Evolutionary conservation across 805 yeast species (phyloP).

Genomic region (Candida multigemmis): DNA sequence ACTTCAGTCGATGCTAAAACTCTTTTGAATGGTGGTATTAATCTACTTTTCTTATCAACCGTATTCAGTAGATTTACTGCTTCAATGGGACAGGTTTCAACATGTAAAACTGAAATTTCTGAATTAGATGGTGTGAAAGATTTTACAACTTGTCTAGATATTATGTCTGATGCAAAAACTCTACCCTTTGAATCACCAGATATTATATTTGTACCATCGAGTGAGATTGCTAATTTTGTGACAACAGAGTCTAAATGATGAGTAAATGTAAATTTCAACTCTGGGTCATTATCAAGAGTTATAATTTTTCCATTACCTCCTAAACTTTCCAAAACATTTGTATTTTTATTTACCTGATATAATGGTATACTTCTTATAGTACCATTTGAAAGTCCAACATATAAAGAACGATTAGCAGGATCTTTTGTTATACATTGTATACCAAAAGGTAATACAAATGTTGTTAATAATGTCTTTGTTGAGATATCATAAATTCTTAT

Average conservation of each 20-base stretch:
- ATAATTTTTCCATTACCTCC: conserved; percentile 49
- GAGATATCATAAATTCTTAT: conserved; percentile 58
- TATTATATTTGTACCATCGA: conserved; percentile 66
- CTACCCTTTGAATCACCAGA: conserved; percentile 73
- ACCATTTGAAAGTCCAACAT: conserved; percentile 63
- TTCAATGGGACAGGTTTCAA: conserved; percentile 10
- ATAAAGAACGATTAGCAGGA: conserved; percentile 70
- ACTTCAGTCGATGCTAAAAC: conserved; percentile 33
- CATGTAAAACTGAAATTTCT: conserved; percentile 21
- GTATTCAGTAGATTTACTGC: conserved; percentile 5
- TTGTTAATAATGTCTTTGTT: conserved; percentile 42
- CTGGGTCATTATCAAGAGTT: conserved; percentile 43
- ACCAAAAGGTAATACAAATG: conserved; percentile 59
- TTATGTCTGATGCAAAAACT: conserved; percentile 58
- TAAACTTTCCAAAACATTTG: conserved; percentile 43
- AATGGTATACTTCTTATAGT: conserved; percentile 47
- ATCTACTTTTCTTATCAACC: conserved; percentile 27
- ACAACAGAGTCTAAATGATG: conserved; percentile 38
- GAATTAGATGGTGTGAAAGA: conserved; percentile 37
- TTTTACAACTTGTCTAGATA: conserved; percentile 58
- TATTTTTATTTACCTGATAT: conserved; percentile 25
- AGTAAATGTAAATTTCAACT: conserved; percentile 41
- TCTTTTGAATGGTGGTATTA: conserved; percentile 61
- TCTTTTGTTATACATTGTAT: conserved; percentile 57
- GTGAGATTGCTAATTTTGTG: conserved; percentile 47